phyloP scores from a whole-genome alignment of 768 basidiomycete species.

The Exsudoporus frostii region DNA sequence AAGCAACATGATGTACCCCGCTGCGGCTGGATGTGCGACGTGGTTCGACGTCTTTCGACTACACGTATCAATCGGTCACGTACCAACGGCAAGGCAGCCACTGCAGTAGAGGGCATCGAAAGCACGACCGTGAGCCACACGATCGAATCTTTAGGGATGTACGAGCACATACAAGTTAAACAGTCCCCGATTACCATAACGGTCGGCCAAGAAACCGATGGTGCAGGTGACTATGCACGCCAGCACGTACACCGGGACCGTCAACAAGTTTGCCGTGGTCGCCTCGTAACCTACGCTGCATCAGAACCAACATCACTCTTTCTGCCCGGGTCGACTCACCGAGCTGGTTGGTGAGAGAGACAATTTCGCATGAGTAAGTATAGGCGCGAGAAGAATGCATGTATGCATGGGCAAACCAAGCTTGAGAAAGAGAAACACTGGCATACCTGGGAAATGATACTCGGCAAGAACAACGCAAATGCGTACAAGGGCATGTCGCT shows the following conservation, averaged over 20 bases:
- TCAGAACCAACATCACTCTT: not conserved
- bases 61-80: not conserved
- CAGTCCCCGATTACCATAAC: conserved; percentile 54
- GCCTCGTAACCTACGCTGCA: conserved; percentile 53
- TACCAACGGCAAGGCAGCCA: conserved; percentile 28
- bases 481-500: conserved; percentile 70
- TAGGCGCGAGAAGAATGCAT: not conserved
- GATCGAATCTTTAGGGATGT: not conserved
- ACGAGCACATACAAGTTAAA: conserved; percentile 55
- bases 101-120: conserved; percentile 7
- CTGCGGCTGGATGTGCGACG: conserved; percentile 37
- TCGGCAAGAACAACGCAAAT: conserved; percentile 75
- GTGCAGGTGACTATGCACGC: conserved; percentile 65
- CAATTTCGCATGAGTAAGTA: not conserved
- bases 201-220: conserved; percentile 64
- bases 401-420: not conserved
- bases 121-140: not conserved
- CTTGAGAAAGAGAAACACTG: conserved; percentile 16
- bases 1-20: conserved; percentile 71
- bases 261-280: conserved; percentile 70
- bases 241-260: conserved; percentile 71
- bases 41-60: not conserved
- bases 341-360: conserved; percentile 29
- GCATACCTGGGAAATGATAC: conserved; percentile 69
- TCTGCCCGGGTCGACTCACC: conserved; percentile 28